Evolutionary conservation across 73 alveolate genomes (phyloP), one percentile per base, ranked within the genome.

Genomic region (Uronychia binucleata): DNA sequence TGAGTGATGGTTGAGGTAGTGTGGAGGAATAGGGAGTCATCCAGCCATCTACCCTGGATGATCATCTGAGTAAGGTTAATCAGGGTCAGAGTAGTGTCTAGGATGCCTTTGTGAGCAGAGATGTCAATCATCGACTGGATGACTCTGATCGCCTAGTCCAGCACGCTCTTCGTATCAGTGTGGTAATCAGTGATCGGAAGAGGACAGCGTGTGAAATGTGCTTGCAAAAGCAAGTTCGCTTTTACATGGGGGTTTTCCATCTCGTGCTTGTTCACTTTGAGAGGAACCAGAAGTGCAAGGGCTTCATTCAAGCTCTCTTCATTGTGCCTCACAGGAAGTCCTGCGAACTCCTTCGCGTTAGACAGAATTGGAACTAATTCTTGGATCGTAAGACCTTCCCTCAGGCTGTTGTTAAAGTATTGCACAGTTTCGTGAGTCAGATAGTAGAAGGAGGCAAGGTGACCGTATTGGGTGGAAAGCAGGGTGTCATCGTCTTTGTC

Each of bases 301-400:
- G 98, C 98, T 80, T 96, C 99, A 86, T 98, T 98, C 74, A 96
- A 93, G 78, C 86, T 94, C 76, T 98, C 99, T 96, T 98, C 99
- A 31, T 98, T 98, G 88, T 98, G 99, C 77, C 99, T 90, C 0
- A 98, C 99, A 0, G 99, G 99, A 34, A 98, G 96, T 60, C 97
- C 99, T 26, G 92, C 88, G 83, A 97, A 98, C 90, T 98, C 99
- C 78, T 92, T 92, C 19, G 98, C 96, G 74, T 91, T 87, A 0
- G 99, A 88, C 33, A 98, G 93, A 58, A 97, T 81, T 74, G 88
- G 77, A 25, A 98, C 34, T 75, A 98, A 79, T 60, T 90, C 97
- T 29, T 86, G 89, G 1, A 90, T 88, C 30, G 88, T 81, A 81
- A 89, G 88, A 59, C 94, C 88, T 1, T 74, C 92, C 57, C 88